phyloP scores from a whole-genome alignment of 2,329 filamentous ascomycete genomes.

The Colletotrichum eremochloae region DNA sequence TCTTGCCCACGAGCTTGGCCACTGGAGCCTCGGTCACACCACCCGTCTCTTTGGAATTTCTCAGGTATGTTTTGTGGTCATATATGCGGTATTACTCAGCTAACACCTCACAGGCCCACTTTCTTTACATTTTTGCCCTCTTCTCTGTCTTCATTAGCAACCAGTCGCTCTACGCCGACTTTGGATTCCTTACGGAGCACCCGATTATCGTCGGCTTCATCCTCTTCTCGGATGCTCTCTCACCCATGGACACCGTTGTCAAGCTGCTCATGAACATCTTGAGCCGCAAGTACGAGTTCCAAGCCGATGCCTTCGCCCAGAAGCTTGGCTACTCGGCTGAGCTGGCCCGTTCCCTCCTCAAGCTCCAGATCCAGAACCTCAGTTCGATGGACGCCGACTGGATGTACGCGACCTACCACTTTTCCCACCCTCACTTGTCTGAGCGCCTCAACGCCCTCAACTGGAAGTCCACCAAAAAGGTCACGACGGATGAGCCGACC shows the following conservation, averaged over 20 bases:
- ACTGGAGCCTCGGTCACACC: conserved; percentile 97
- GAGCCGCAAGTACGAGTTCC: conserved; percentile 94
- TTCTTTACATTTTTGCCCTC: conserved; percentile 96
- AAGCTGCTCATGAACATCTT: conserved; percentile 97
- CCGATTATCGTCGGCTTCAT: conserved; percentile 98
- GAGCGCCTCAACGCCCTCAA: conserved; percentile 92
- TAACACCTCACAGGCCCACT: conserved; percentile 74
- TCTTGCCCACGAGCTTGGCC: conserved; percentile 93
- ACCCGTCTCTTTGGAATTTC: conserved; percentile 90
- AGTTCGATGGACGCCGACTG: conserved; percentile 99
- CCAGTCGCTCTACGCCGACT: conserved; percentile 87
- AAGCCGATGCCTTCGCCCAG: conserved; percentile 92
- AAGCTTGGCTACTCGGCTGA: conserved; percentile 86
- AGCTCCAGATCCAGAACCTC: conserved; percentile 97
- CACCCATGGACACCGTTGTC: conserved; percentile 93
- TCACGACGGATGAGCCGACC: conserved; percentile 56
- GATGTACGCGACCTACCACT: conserved; percentile 98
- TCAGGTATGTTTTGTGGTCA: conserved; percentile 67
- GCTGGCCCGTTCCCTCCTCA: conserved; percentile 90
- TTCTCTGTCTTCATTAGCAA: conserved; percentile 99
- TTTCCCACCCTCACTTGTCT: conserved; percentile 95
- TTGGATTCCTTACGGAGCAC: conserved; percentile 85
- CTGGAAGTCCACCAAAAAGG: conserved; percentile 77
- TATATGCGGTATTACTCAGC: conserved; percentile 2
- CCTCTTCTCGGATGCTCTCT: conserved; percentile 95